phyloP scores from a whole-genome alignment of 805 yeast genomes.

The Kurtzmaniella cleridarum region DNA sequence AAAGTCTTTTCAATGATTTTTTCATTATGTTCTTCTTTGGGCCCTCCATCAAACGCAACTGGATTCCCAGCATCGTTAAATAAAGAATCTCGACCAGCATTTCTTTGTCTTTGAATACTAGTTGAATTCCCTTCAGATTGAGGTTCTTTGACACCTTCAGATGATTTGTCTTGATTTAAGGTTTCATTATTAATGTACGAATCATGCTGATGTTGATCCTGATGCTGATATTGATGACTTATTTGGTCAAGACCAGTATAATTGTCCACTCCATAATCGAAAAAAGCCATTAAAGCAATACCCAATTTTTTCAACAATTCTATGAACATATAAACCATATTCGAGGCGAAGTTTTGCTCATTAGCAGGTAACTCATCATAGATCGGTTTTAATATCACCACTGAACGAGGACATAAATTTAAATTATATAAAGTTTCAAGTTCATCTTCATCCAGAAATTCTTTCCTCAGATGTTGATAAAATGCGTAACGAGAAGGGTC shows the following conservation, averaged over 20 bases:
- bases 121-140: background rate
- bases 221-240: slow-evolving; percentile 2
- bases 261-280: slow-evolving; percentile 36
- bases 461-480: slow-evolving; percentile 46
- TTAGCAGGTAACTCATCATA: slow-evolving; percentile 16
- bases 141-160: slow-evolving; percentile 3
- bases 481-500: slow-evolving; percentile 44
- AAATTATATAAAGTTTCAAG: slow-evolving; percentile 43
- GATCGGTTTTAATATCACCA: slow-evolving; percentile 65
- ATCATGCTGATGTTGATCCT: slow-evolving; percentile 6
- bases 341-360: too few relatives aligned
- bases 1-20: too few relatives aligned
- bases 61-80: too few relatives aligned
- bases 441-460: slow-evolving; percentile 49
- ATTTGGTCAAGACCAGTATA: too few relatives aligned
- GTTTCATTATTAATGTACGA: too few relatives aligned
- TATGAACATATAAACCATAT: too few relatives aligned
- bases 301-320: slow-evolving; percentile 11
- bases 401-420: slow-evolving; percentile 67
- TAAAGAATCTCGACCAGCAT: too few relatives aligned
- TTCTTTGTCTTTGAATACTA: too few relatives aligned
- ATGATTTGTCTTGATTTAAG: slow-evolving; percentile 4
- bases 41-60: too few relatives aligned
- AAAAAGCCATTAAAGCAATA: slow-evolving; percentile 33
- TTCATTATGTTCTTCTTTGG: too few relatives aligned